Base-by-base conservation (phyloP, 2,329 filamentous ascomycete genomes). In the Neofusicoccum parvum region DNA sequence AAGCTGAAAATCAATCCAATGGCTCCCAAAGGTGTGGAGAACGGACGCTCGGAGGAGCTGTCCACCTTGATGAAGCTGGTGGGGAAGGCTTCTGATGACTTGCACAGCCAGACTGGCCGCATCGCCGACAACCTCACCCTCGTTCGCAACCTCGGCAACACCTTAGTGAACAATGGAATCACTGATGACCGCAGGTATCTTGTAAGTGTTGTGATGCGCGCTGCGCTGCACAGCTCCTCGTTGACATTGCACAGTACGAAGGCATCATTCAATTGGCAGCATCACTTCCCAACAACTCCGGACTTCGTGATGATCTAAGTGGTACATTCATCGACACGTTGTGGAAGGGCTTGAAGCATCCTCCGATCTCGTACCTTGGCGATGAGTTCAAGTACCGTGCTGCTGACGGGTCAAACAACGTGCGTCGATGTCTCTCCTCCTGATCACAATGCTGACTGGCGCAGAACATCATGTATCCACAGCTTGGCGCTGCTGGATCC, bases 401-500 rank as follows among this genome's bases (percentile, higher is more conserved):
- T 62, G 78, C 81, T 37, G 78, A 80, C 67, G 78, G 78, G 10
- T 79, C 76, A 20, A 72, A 74, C 54, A 80, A 80, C 70, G 54
- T 20, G 15, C 5, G 54, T 10, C 12, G n/a, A 23, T 58, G 48
- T 41, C 48, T 37, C 37, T 34, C 11, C 27, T 1, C 15, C 3
- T 32, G 27, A 7, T 2, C 23, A 20, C 23, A 46, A 75, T 75
- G 68, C 81, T 87, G 78, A 59, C 39, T 6, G 9, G 7, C 23
- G 3, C 20, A 59, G 54, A 90, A 86, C 70, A 80, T 86, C 65
- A 78, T 86, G 45, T 79, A 82, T 68, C 88, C 88, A 2, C 79
- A 86, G 58, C 78, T 91, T 43, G 88, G 88, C 1, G 81, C 80
- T 58, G 86, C 88, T 11, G 83, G 83, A 20, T 85, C 84, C 39